A percentile compares a stretch with the other conserved stretches of the same genome.
Conservation (phyloP, 2,329 filamentous ascomycete species). For the Fusarium scirpi region DNA sequence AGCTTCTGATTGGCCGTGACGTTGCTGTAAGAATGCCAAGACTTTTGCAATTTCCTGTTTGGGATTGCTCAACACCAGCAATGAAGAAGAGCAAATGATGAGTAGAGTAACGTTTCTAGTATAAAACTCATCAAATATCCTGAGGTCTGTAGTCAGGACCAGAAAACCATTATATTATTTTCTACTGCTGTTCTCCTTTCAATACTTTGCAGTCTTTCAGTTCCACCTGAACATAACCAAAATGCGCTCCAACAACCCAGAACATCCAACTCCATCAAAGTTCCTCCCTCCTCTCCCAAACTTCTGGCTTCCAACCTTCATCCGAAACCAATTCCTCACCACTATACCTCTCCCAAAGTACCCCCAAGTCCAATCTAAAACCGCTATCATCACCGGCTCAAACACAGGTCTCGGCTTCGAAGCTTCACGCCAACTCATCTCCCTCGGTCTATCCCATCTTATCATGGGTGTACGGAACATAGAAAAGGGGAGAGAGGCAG, state of each 20-base stretch:
- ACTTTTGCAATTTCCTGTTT: slow-evolving; percentile 36
- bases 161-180: background rate
- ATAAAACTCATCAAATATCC: background rate
- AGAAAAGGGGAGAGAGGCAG: slow-evolving; percentile 29
- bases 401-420: slow-evolving; percentile 46
- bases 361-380: slow-evolving; percentile 24
- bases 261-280: slow-evolving; percentile 11
- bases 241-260: slow-evolving; percentile 14
- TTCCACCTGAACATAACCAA: background rate
- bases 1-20: slow-evolving; percentile 29
- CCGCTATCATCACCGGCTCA: slow-evolving; percentile 44
- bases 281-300: slow-evolving; percentile 23
- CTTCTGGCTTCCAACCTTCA: slow-evolving; percentile 24
- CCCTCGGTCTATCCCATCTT: slow-evolving; percentile 27
- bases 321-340: slow-evolving; percentile 41
- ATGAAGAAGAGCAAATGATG: background rate
- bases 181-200: rapidly evolving
- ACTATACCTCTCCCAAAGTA: slow-evolving; percentile 39
- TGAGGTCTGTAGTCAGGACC: rapidly evolving
- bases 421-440: slow-evolving; percentile 41
- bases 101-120: background rate
- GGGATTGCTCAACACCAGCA: slow-evolving; percentile 2
- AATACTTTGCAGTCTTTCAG: background rate
- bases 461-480: slow-evolving; percentile 37
- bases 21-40: slow-evolving; percentile 26